Evolutionary conservation across 1,284 basidiomycete genomes (phyloP), one percentile per base, ranked within the genome.

Genomic region (Ceratobasidium sp.): DNA sequence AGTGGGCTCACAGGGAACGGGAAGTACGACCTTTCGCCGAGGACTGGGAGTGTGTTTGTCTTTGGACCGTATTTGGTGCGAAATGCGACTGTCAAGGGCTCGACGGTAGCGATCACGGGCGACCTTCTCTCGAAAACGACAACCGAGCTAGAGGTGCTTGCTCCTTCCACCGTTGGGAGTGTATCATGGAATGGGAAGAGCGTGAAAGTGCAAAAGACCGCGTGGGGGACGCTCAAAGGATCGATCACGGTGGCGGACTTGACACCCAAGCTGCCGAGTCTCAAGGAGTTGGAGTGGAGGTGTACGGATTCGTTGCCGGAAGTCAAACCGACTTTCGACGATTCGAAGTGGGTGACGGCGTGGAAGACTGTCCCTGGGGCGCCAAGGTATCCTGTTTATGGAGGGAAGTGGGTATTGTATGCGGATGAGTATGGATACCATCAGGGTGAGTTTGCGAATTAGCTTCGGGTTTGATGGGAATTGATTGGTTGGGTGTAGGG

Each of bases 221-320:
- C 44, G 2, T 47, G 41, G 14, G 73, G 70, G 8, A 62, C 73
- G 41, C 61, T 76, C 35, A 52, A 49, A 21, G 70, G 66, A 8
- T 61, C 26, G 16, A 35, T 76, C 30, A 9, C 43, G 30, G 71
- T 81, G 1, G 57, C 76, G 23, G 73, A 75, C 6, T 76, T 79
- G 11, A 73, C 73, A 9, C 66, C 66, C 7, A 57, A 55, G 1
- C 73, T 84, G 2, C 83, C 83, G 8, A 78, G 78, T 44, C 74
- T 84, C 72, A 77, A 78, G 13, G 77, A 80, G 1, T 76, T 81
- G 26, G 75, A 77, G 30, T 87, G 85, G 85, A 79, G 74, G 32
- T 84, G 81, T 75, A 77, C 78, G 11, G 83, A 86, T 75, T 83
- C 83, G 6, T 74, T 86, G 50, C 85, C 85, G 0, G 85, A 86